Base-by-base conservation (phyloP, 257 asterid species). In the Plantago ovata region DNA sequence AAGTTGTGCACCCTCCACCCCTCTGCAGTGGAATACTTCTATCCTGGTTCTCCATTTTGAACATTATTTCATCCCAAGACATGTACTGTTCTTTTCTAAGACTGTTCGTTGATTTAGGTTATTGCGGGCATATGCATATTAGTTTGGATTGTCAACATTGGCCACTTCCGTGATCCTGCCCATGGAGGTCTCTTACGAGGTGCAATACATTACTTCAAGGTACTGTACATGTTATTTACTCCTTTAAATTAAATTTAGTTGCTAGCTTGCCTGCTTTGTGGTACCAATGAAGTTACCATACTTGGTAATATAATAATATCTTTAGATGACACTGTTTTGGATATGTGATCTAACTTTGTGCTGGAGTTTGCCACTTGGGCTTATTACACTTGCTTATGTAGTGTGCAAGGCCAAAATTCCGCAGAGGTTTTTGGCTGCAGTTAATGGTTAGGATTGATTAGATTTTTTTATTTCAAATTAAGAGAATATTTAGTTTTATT, bases 131-230 rank as follows among this genome's bases (percentile, higher is more conserved):
- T 93, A 67, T 93, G 98, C 52, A 75, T 93, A 65, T 73, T 89
- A 79, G 98, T 93, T 64, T 93, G 98, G 98, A 69, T 89, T 58
- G 98, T 93, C 71, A 93, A 93, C 79, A 93, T 93, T 53, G 96
- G 97, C 47, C 98, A 93, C 74, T 93, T 93, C 63, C 82, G 95
- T 42, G 98, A 93, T 75, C 94, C 97, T 73, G 87, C 89, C 42
- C 98, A 93, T 73, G 98, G 98, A 66, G 98, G 98, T 53, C 79
- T 92, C 81, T 61, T 92, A 49, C 81, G 79, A 63, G 98, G 98
- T 56, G 98, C 97, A 43, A 89, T 93, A 66, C 98, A 93, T 75
- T 93, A 93, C 78, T 89, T 93, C 69, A 93, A 93, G 97, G 98
- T 92, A 83, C 42, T 15, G 11, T 38, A 16, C 42, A 6, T 16